A percentile compares a stretch with the other conserved stretches of the same genome.
Evolutionary conservation across 805 yeast species (phyloP).

Genomic region (Wickerhamiella sergipiensis): DNA sequence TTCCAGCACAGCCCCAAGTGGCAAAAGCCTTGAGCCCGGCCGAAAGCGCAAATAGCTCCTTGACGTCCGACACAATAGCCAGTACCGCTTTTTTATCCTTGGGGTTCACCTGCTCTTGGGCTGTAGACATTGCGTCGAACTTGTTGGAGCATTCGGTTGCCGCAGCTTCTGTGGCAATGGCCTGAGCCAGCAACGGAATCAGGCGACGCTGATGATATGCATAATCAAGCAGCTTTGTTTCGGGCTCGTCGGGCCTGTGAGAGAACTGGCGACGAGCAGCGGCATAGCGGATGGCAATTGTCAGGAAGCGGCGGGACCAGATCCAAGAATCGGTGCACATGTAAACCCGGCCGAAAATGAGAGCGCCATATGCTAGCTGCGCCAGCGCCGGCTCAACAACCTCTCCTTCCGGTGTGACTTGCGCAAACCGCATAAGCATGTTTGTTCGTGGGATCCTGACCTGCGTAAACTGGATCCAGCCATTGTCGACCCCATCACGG

Average conservation of each 20-base stretch:
- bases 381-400: slow-evolving; percentile 74
- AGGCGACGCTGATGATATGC: slow-evolving; percentile 81
- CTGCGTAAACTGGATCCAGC: slow-evolving; percentile 85
- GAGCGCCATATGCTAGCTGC: slow-evolving; percentile 77
- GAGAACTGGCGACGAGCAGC: slow-evolving; percentile 81
- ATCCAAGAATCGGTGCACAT: slow-evolving; percentile 82
- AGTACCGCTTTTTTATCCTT: slow-evolving; percentile 35
- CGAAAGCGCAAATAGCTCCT: slow-evolving; percentile 67
- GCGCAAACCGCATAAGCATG: slow-evolving; percentile 70
- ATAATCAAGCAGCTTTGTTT: slow-evolving; percentile 69
- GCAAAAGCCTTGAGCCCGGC: slow-evolving; percentile 81
- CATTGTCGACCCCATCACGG: slow-evolving; percentile 88
- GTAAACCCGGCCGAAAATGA: slow-evolving; percentile 75
- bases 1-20: slow-evolving; percentile 71
- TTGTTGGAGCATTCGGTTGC: slow-evolving; percentile 46
- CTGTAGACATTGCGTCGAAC: slow-evolving; percentile 28
- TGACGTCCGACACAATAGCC: slow-evolving; percentile 42
- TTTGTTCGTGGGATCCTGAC: slow-evolving; percentile 74
- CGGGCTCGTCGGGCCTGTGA: slow-evolving; percentile 33
- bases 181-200: slow-evolving; percentile 65
- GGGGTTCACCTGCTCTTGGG: slow-evolving; percentile 30
- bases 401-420: slow-evolving; percentile 54
- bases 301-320: slow-evolving; percentile 61
- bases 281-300: slow-evolving; percentile 80
- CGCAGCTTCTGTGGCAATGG: slow-evolving; percentile 63